Conservation (phyloP, 768 basidiomycete species). For the Mycena galericulata region DNA sequence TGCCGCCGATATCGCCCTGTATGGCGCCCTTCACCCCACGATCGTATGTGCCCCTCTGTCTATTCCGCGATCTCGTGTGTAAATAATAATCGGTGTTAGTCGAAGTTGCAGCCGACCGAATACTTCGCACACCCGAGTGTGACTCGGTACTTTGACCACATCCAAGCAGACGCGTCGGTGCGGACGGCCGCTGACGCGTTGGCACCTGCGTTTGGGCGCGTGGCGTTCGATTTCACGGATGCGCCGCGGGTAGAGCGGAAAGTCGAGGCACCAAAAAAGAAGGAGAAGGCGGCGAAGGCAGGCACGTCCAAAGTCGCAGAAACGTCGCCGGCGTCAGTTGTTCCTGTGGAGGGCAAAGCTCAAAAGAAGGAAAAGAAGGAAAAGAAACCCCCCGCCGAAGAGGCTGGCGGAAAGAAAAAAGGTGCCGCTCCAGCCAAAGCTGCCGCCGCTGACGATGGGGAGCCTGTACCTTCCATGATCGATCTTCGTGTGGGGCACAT, state of each 20-base stretch:
- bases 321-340: constrained; percentile 35
- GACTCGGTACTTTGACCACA: constrained; percentile 95
- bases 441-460: constrained; percentile 73
- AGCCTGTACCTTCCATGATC: constrained; percentile 95
- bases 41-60: constrained; percentile 66
- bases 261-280: constrained; percentile 80
- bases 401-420: constrained; percentile 53
- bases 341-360: constrained; percentile 44
- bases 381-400: constrained; percentile 57
- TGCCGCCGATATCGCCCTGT: constrained; percentile 91
- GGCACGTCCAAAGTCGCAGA: constrained; percentile 41
- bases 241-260: constrained; percentile 84
- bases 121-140: constrained; percentile 86
- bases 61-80: neutral
- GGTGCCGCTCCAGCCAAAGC: constrained; percentile 56
- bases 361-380: constrained; percentile 72
- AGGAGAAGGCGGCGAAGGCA: constrained; percentile 63
- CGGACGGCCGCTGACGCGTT: constrained; percentile 63
- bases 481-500: constrained; percentile 96
- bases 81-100: constrained; percentile 53
- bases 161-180: constrained; percentile 80
- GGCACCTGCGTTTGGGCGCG: constrained; percentile 63
- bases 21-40: constrained; percentile 87
- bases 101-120: constrained; percentile 75
- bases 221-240: constrained; percentile 79